Evolutionary conservation across 305 asterid species (phyloP), one percentile per base, ranked within the genome.

Genomic region (Rubia balearica): DNA sequence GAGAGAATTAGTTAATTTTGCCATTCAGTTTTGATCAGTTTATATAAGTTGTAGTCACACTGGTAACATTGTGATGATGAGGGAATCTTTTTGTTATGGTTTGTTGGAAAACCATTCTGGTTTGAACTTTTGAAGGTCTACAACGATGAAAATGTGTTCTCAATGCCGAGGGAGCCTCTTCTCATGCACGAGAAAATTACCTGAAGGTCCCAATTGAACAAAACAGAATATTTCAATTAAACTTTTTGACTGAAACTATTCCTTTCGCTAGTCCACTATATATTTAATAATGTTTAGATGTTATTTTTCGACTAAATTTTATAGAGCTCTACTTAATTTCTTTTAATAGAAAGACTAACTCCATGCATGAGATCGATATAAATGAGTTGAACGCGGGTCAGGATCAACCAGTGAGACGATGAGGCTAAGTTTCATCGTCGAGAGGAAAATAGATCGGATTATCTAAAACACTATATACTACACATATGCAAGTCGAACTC

Each of bases 51-150:
- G 0, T 66, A 33, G 80, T 71, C 73, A 76, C 73, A 76, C 41
- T 53, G 4, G 49, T 16, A 67, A 38, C 69, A 61, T 55, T 72
- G 67, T 33, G 61, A 74, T 71, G 45, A 46, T 63, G 36, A n/a
- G 74, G 78, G 87, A 81, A 83, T 83, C 81, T 72, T n/a, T n/a
- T 85, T 76, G 90, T 85, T 85, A 85, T 24, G 80, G 92, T 84
- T 85, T 84, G 96, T 87, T 87, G 82, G 85, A 81, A 73, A 68
- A 75, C 61, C 71, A 79, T 80, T 45, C 49, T 1, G 2, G 49
- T 2, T 45, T 81, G 84, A 86, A 38, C 21, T 0, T 36, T 65
- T 67, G 72, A 61, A 77, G 78, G 76, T 68, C 76, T 80, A 60
- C 74, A 71, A 62, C 77, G 56, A 70, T 67, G 80, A 71, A 63